Evolutionary conservation across 2,329 filamentous ascomycete species (phyloP).

Genomic region (Fusarium brevicatenulatum): DNA sequence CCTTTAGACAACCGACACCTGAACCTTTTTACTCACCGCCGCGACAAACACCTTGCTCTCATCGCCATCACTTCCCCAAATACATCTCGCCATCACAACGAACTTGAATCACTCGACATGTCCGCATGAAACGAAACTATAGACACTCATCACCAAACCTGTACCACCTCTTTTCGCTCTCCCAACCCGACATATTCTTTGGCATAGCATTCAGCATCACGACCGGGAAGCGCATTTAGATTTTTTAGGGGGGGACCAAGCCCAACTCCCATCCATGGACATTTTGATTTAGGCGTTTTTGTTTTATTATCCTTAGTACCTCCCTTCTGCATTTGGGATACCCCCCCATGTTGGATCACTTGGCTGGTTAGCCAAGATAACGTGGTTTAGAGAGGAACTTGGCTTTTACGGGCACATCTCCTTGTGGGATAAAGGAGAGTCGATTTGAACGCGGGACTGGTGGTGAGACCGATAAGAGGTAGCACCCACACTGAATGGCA

Average conservation of each 20-base stretch:
- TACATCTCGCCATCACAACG: slow-evolving; percentile 13
- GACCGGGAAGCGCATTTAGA: slow-evolving; percentile 40
- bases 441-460: slow-evolving; percentile 12
- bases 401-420: neutral
- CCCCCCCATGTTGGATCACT: slow-evolving; percentile 37
- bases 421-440: slow-evolving; percentile 7
- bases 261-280: slow-evolving; percentile 6
- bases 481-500: slow-evolving; percentile 51
- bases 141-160: slow-evolving; percentile 29
- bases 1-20: slow-evolving; percentile 17
- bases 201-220: slow-evolving; percentile 18
- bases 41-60: slow-evolving; percentile 4
- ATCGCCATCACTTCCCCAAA: slow-evolving; percentile 8
- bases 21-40: slow-evolving; percentile 4
- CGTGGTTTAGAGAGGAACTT: slow-evolving; percentile 2
- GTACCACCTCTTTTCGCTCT: slow-evolving; percentile 28
- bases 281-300: slow-evolving; percentile 34
- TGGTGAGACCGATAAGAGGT: slow-evolving; percentile 28
- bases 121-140: slow-evolving; percentile 36
- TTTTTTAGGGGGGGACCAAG: neutral
- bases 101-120: slow-evolving; percentile 28
- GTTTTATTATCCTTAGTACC: slow-evolving; percentile 3
- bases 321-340: slow-evolving; percentile 41
- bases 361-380: neutral
- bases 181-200: slow-evolving; percentile 10